Evolutionary conservation across 495 filamentous ascomycete species (phyloP).

Genomic region (Stereocaulon alpinum): DNA sequence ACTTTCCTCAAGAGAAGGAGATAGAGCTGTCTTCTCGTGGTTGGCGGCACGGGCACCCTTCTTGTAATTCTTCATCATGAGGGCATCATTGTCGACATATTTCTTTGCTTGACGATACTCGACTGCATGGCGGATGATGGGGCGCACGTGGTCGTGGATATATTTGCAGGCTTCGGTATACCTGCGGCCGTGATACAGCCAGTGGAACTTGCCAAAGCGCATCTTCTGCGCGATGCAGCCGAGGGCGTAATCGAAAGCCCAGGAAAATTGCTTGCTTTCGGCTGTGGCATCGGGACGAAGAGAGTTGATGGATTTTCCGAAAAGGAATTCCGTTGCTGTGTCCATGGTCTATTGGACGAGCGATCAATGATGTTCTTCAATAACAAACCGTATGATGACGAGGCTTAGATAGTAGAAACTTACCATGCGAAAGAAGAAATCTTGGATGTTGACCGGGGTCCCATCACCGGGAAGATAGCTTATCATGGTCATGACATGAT

Average conservation of each 20-base stretch:
- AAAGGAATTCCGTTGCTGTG: conserved; percentile 54
- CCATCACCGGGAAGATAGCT: no score
- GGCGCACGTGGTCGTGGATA: conserved; percentile 5
- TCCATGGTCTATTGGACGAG: conserved; percentile 43
- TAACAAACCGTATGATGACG: background rate
- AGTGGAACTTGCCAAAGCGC: background rate
- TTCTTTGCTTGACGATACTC: no score
- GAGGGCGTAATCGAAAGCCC: conserved; percentile 29
- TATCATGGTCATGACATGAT: conserved; percentile 11
- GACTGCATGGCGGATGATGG: no score
- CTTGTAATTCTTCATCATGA: no score
- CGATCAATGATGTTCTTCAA: background rate
- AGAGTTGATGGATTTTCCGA: conserved; percentile 40
- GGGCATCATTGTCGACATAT: no score
- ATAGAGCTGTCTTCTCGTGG: no score
- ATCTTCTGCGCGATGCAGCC: background rate
- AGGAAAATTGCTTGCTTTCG: conserved; percentile 26
- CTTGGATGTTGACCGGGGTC: no score
- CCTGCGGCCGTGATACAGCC: background rate
- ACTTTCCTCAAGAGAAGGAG: no score
- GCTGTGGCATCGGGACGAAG: conserved; percentile 18
- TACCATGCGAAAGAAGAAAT: no score
- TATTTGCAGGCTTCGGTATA: background rate
- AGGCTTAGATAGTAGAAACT: no score
- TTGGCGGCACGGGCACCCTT: no score